Conservation (phyloP, 768 basidiomycete species). For the Termitomyces sp. region DNA sequence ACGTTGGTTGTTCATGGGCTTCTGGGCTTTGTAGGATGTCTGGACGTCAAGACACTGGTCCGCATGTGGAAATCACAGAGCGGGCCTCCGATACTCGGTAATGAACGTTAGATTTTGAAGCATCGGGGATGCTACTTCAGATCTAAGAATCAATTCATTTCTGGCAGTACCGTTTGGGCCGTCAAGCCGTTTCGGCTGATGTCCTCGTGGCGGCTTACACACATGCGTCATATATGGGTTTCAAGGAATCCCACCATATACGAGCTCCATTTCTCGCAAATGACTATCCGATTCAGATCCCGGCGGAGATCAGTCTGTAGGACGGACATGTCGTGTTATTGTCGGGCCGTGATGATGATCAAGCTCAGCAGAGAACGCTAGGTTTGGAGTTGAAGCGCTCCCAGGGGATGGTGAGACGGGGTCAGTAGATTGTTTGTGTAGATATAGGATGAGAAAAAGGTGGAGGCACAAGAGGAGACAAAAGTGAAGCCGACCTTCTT, state of each 20-base stretch:
- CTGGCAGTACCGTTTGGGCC: background rate
- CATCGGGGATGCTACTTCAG: background rate
- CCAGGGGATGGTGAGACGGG: background rate
- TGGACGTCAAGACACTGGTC: background rate
- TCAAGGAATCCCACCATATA: background rate
- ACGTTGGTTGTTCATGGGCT: background rate
- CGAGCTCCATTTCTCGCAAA: background rate
- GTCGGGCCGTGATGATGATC: background rate
- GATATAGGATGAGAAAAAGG: background rate
- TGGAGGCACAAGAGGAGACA: slow-evolving; percentile 3
- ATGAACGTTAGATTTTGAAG: background rate
- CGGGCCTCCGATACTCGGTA: background rate
- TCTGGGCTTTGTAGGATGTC: background rate
- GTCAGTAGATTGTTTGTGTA: background rate
- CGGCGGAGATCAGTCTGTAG: background rate
- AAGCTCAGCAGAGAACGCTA: background rate
- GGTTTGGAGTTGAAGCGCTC: background rate
- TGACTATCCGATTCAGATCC: background rate
- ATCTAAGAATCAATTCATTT: background rate
- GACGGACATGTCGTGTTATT: background rate
- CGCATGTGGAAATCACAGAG: background rate
- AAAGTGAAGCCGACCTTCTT: slow-evolving; percentile 10
- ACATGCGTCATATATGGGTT: background rate
- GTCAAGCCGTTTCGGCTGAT: background rate
- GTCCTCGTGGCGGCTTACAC: background rate